Conservation (phyloP, 148 eudicot genomes). For the Rhododendron ovatum region DNA sequence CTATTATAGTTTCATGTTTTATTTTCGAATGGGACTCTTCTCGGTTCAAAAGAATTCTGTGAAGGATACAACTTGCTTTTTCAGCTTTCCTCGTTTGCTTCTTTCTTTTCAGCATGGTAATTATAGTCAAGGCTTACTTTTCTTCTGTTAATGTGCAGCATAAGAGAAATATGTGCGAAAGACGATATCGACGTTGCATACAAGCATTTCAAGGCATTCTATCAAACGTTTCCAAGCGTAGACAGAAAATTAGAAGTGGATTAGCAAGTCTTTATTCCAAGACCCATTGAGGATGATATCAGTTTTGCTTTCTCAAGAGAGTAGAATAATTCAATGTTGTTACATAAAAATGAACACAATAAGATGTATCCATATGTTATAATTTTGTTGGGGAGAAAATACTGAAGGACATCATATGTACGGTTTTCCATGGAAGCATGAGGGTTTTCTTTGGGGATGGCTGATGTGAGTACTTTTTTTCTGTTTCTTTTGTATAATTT, state of each 20-base stretch:
- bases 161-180: slow-evolving; percentile 84
- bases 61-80: background rate
- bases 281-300: background rate
- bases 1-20: background rate
- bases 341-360: background rate
- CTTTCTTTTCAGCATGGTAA: background rate
- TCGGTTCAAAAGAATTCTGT: background rate
- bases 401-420: background rate
- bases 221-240: slow-evolving; percentile 66
- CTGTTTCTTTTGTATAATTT: background rate
- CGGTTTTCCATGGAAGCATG: background rate
- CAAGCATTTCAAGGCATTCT: slow-evolving; percentile 91
- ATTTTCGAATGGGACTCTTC: background rate
- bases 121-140: background rate
- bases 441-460: background rate
- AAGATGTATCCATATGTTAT: background rate
- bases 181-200: slow-evolving; percentile 81
- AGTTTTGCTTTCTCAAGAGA: background rate
- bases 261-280: slow-evolving; percentile 28
- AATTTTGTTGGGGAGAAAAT: background rate
- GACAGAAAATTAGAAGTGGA: slow-evolving; percentile 64
- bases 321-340: background rate
- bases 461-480: background rate
- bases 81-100: background rate
- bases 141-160: slow-evolving; percentile 37